These are phyloP conservation scores for Phaeosphaeria sp. DNA, from an alignment of 2,329 filamentous ascomycete species.

Conservation along the genomic window DNA sequence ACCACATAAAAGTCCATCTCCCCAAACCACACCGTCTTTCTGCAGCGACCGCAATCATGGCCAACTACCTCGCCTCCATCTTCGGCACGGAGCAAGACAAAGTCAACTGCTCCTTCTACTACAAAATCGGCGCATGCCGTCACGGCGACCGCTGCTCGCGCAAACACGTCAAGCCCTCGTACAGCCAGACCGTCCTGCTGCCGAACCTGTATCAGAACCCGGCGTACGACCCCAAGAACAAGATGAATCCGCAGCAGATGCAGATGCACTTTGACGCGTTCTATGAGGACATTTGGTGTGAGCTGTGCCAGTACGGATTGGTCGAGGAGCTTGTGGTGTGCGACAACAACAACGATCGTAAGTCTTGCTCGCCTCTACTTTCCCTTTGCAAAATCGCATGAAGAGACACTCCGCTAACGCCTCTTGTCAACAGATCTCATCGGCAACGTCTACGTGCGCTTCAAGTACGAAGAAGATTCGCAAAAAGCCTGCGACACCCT, in stretches of 20 bases:
- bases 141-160: slow-evolving; percentile 98
- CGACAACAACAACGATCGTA: slow-evolving; percentile 98
- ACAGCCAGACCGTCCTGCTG: slow-evolving; percentile 96
- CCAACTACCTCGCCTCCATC: slow-evolving; percentile 98
- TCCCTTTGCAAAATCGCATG: slow-evolving; percentile 13
- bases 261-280: slow-evolving; percentile 99
- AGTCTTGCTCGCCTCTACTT: slow-evolving; percentile 43
- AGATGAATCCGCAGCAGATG: slow-evolving; percentile 94
- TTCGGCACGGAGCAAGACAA: slow-evolving; percentile 99
- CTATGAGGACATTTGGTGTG: slow-evolving; percentile 99
- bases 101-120: slow-evolving; percentile 99
- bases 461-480: slow-evolving; percentile 98
- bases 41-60: slow-evolving; percentile 64
- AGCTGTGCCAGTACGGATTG: slow-evolving; percentile 97
- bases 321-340: slow-evolving; percentile 97
- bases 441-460: slow-evolving; percentile 98
- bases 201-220: slow-evolving; percentile 99
- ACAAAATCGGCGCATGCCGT: slow-evolving; percentile 99
- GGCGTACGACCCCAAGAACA: slow-evolving; percentile 93
- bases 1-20: slow-evolving; percentile 8
- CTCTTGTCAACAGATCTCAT: slow-evolving; percentile 76
- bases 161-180: slow-evolving; percentile 99
- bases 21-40: neutral
- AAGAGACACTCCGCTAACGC: neutral
- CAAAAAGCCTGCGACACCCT: slow-evolving; percentile 93